Evolutionary conservation across 768 basidiomycete genomes (phyloP), one percentile per base, ranked within the genome.

Genomic region (Symmetrospora coprosmae): DNA sequence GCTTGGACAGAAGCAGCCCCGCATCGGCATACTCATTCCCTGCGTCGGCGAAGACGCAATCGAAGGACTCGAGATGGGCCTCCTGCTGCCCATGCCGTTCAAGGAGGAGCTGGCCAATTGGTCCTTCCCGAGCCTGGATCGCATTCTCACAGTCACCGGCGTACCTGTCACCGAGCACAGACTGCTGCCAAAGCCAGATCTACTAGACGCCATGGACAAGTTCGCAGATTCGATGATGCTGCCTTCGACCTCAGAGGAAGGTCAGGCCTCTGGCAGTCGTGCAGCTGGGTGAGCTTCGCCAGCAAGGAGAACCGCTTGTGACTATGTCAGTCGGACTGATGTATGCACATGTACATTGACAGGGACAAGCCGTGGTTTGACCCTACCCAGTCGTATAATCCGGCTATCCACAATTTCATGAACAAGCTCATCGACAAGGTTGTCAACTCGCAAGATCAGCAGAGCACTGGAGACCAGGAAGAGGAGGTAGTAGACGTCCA

Each of bases 161-260:
- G 30, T 30, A 31, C 41, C 39, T 19, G 55, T 58, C 25, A 58
- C 55, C 2, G 55, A 58, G 37, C 55, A 58, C 46, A 21, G 55
- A 31, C 43, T 58, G n/a, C 31, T 58, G 19, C 55, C 55, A 7
- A 58, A 43, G 21, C 23, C 38, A 11, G 37, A 58, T 11, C 41
- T 58, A 4, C 43, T 58, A 27, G 19, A 46, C 4, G 31, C 55
- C 5, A 58, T 58, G 55, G 55, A 58, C 25, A 35, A 46, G 23
- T 58, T 58, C 23, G 55, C 46, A 7, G 55, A 58, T 46, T 43
- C 39, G 14, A 58, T 58, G 55, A 58, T 58, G 40, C 30, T 58
- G n/a, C 55, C 55, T 30, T 39, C 28, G 11, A 45, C 43, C 23
- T 39, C 55, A 14, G 40, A 58, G 19, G 55, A 58, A 13, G n/a